Base-by-base conservation (phyloP, 2,329 filamentous ascomycete genomes). In the Gnomoniopsis smithogilvyi region DNA sequence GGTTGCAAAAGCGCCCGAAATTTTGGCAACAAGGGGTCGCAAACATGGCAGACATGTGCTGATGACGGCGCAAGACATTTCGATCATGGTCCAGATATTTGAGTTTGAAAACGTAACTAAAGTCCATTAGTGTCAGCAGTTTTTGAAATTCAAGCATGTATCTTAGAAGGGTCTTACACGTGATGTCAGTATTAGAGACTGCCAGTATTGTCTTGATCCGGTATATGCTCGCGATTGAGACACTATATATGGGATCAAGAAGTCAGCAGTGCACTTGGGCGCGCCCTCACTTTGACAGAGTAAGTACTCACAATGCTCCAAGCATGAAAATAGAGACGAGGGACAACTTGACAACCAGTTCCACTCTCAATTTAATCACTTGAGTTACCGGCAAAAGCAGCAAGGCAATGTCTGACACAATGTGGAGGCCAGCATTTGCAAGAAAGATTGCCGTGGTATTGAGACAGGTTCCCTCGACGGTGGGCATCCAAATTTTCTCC, bases 361-460 rank as follows among this genome's bases (percentile, higher is more conserved):
- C 72, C 55, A 81, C 69, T 53, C 80, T 76, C 50, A 80, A 73
- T 19, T 69, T 64, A 70, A 76, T 77, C 14, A 82, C 72, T 21
- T 76, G 76, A 26, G 75, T 72, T 59, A 83, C 73, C 1, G 80
- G 79, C 47, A 83, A 64, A n/a, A 72, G 33, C 45, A 82, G 66
- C 45, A 83, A 76, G 56, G 78, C 61, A 15, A 79, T 55, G 59
- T 83, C 78, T 11, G 76, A 77, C 6, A 73, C 63, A 36, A 81
- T 77, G 53, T 78, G 80, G 61, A 78, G 76, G 1, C 73, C 73
- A 1, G 76, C 78, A 62, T 81, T 81, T 48, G 77, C 73, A 57
- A 79, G 76, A 79, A 80, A 83, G 61, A 78, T 77, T 6, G 67
- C 68, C 2, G 74, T 76, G 43, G 78, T 66, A 61, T 73, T 72